Evolutionary conservation across 768 basidiomycete genomes (phyloP).

Genomic region (Termitomyces sp.): DNA sequence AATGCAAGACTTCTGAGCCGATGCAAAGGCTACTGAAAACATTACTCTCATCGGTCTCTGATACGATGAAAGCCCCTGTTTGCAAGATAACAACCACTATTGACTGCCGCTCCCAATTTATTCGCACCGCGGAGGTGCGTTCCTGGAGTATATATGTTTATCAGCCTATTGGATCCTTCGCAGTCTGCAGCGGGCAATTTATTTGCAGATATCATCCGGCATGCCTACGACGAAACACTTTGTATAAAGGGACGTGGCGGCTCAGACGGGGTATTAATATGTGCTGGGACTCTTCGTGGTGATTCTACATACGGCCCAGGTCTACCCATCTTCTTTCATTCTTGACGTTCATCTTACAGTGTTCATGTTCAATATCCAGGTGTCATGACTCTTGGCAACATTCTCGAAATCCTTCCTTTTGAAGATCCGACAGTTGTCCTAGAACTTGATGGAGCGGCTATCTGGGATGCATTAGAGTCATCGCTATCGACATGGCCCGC

Average conservation of each 20-base stretch:
- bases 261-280: conserved; percentile 79
- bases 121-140: conserved; percentile 69
- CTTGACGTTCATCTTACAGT: not conserved
- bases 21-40: conserved; percentile 58
- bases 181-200: conserved; percentile 76
- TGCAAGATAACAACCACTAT: conserved; percentile 67
- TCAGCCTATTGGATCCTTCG: conserved; percentile 1
- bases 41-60: conserved; percentile 65
- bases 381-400: conserved; percentile 76
- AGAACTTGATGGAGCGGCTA: conserved; percentile 71
- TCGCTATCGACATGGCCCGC: conserved; percentile 79
- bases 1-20: conserved; percentile 49
- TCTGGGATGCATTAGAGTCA: conserved; percentile 80
- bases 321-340: conserved; percentile 22
- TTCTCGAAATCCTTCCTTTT: conserved; percentile 87
- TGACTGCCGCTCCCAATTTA: conserved; percentile 71
- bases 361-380: conserved; percentile 36
- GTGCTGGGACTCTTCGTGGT: conserved; percentile 81
- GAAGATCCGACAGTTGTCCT: conserved; percentile 82
- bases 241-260: conserved; percentile 56
- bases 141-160: not conserved
- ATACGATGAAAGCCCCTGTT: conserved; percentile 69
- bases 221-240: conserved; percentile 76
- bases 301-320: conserved; percentile 85
- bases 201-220: conserved; percentile 81